Base-by-base conservation (phyloP, 768 basidiomycete species). In the Amanita thiersii region DNA sequence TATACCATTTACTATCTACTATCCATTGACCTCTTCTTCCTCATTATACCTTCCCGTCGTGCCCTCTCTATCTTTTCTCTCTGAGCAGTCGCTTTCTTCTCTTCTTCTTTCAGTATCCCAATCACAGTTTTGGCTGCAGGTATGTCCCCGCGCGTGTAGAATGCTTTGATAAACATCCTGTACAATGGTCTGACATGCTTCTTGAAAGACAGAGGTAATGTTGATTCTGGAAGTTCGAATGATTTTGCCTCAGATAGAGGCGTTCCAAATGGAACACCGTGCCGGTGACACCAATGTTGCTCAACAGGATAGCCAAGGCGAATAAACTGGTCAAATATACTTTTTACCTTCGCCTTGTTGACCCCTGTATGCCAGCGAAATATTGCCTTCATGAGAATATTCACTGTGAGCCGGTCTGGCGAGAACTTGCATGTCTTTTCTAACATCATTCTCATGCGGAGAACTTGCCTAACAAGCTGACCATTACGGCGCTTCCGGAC, bases 101-200 rank as follows among this genome's bases (percentile, higher is more conserved):
- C 56, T 47, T 68, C 70, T 26, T 61, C 65, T 46, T 71, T 75
- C 51, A 84, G 50, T 44, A 83, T 77, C 15, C 67, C 72, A 17
- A 79, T 50, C 15, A 83, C 68, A 32, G 47, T 65, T 52, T 66
- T 62, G 18, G 77, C 81, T 29, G 75, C 77, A 8, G 55, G 56
- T 5, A 53, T 47, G 54, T 89, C 85, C 15, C 69, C 69, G 20
- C 76, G 60, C 30, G 64, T 38, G 54, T 75, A 70, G 47, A 87
- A 70, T 10, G 75, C 77, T 51, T 71, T 77, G 52, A 83, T 73
- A 58, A 88, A 79, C 75, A 78, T 78, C 63, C 70, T 80, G 57
- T 80, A 81, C 57, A 88, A 52, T 30, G 86, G 86, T 44, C 66
- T 62, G n/a, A 77, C 66, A 53, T 86, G 81, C 43, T 61, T 66